Evolutionary conservation across 352 stramenopile species (phyloP).

Genomic region (Phytophthora citricola): DNA sequence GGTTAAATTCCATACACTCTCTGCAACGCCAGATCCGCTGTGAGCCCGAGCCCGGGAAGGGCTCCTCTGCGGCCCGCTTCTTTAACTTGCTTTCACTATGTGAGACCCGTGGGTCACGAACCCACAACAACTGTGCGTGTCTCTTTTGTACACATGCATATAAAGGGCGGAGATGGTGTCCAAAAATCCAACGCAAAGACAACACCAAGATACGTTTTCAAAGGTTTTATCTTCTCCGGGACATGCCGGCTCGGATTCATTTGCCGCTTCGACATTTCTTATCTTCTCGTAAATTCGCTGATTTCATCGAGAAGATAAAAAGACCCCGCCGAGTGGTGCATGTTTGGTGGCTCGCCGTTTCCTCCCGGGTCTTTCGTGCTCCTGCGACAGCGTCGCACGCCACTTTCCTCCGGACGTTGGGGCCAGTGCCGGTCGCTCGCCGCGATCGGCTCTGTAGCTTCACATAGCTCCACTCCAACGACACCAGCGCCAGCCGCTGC

Average conservation of each 20-base stretch:
- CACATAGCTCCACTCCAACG: conserved; percentile 1
- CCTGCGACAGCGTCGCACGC: conserved; percentile 33
- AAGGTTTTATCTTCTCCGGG: conserved; percentile 1
- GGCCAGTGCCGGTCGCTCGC: conserved; percentile 2
- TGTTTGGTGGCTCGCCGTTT: background rate
- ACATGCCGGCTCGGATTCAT: conserved; percentile 1
- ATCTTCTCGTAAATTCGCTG: background rate
- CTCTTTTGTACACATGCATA: conserved; percentile 1
- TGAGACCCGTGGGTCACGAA: conserved; percentile 6
- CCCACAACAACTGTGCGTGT: conserved; percentile 4
- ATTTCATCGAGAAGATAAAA: no score
- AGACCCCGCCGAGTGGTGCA: background rate
- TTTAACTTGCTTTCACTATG: conserved; percentile 22
- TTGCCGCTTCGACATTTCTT: background rate
- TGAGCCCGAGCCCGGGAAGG: conserved; percentile 12
- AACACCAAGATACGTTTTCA: no score
- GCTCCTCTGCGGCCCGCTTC: background rate
- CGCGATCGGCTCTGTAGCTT: background rate
- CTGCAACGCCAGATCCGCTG: conserved; percentile 11
- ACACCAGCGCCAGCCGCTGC: conserved; percentile 6
- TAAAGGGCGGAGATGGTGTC: background rate
- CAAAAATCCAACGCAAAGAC: conserved; percentile 8
- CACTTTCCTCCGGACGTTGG: conserved; percentile 10
- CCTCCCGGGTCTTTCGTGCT: conserved; percentile 3
- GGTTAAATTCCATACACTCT: conserved; percentile 26